These are phyloP conservation scores for Tylopilus cervinicoccineus DNA, from an alignment of 768 basidiomycete genomes.

Conservation along the genomic window DNA sequence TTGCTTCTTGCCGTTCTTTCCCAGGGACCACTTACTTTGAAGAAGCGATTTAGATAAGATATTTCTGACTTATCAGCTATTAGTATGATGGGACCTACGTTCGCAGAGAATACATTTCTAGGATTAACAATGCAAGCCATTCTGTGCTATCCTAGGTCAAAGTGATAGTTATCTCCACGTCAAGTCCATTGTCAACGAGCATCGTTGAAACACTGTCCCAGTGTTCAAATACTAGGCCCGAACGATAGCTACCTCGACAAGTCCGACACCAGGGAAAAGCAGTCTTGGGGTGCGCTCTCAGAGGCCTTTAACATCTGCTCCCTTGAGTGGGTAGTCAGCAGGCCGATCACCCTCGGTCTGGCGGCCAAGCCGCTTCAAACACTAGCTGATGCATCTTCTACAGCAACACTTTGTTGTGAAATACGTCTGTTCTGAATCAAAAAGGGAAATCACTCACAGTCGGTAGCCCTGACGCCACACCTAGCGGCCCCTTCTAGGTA, in stretches of 20 bases:
- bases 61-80: constrained; percentile 10
- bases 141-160: constrained; percentile 3
- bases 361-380: constrained; percentile 75
- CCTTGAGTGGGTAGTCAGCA: constrained; percentile 76
- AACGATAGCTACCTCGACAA: constrained; percentile 54
- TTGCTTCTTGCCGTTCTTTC: background rate
- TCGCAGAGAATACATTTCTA: constrained; percentile 6
- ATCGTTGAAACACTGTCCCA: constrained; percentile 26
- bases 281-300: constrained; percentile 38
- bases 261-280: constrained; percentile 61
- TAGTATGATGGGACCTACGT: background rate
- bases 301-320: constrained; percentile 60
- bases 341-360: constrained; percentile 79
- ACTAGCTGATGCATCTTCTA: constrained; percentile 91
- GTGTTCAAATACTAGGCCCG: background rate
- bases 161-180: constrained; percentile 36
- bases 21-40: constrained; percentile 1
- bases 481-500: constrained; percentile 81
- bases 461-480: constrained; percentile 53
- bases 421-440: background rate
- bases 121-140: background rate
- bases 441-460: constrained; percentile 18
- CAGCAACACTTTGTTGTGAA: constrained; percentile 59
- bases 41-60: constrained; percentile 6
- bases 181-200: constrained; percentile 26